Conservation (phyloP, 108 stramenopile genomes). For the Skeletonema menzelii region DNA sequence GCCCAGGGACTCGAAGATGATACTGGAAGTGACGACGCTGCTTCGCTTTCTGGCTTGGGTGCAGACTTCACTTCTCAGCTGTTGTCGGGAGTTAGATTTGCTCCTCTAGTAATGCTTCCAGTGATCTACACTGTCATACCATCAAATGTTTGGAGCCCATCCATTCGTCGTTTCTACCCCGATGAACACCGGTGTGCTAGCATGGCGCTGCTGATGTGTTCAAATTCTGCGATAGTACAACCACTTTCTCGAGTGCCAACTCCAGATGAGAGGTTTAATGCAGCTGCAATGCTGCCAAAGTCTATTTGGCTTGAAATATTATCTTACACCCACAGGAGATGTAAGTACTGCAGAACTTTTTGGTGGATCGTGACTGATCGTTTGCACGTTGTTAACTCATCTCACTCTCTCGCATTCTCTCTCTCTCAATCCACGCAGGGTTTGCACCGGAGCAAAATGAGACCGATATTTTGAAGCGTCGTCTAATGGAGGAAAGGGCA, state of each 20-base stretch:
- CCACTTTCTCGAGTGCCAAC: constrained; percentile 41
- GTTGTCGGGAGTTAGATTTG: constrained; percentile 77
- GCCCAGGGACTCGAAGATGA: constrained; percentile 17
- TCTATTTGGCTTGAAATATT: constrained; percentile 82
- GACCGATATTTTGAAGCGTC: constrained; percentile 57
- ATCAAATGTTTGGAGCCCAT: constrained; percentile 73
- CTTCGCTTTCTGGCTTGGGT: constrained; percentile 11
- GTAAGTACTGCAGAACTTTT: constrained; percentile 39
- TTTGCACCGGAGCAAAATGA: constrained; percentile 70
- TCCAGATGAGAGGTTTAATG: constrained; percentile 49
- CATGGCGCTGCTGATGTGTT: constrained; percentile 67
- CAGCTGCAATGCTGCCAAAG: constrained; percentile 68
- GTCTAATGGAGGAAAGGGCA: constrained; percentile 70
- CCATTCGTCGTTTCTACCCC: constrained; percentile 57
- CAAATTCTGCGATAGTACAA: constrained; percentile 58
- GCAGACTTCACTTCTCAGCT: constrained; percentile 64
- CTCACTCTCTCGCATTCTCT: background rate
- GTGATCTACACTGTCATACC: constrained; percentile 55
- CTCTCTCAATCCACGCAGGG: constrained; percentile 45
- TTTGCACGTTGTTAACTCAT: background rate
- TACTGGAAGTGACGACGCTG: constrained; percentile 3
- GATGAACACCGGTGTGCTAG: constrained; percentile 61
- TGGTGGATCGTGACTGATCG: background rate
- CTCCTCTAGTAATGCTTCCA: constrained; percentile 50
- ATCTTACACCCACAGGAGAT: constrained; percentile 78